These are phyloP conservation scores for Xerocomellus intermedius DNA, from an alignment of 768 basidiomycete species.

Conservation along the genomic window DNA sequence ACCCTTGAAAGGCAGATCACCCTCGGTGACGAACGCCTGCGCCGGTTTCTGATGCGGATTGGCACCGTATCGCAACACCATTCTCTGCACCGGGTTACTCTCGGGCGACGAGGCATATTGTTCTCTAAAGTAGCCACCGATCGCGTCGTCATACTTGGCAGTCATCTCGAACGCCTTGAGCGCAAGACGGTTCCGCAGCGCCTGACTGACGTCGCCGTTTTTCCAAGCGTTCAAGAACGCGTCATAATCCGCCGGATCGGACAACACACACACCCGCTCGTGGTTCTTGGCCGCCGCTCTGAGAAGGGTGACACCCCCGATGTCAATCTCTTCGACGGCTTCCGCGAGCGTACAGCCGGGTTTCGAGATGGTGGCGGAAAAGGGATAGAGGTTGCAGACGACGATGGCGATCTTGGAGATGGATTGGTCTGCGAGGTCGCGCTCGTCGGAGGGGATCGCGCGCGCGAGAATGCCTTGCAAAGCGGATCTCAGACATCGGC, in stretches of 20 bases:
- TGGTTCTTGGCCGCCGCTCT: conserved; percentile 99
- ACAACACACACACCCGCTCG: conserved; percentile 84
- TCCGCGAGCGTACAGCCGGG: conserved; percentile 87
- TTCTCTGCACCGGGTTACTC: conserved; percentile 73
- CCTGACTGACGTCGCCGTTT: conserved; percentile 70
- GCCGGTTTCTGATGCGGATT: conserved; percentile 99
- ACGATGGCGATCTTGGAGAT: conserved; percentile 96
- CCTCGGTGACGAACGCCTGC: conserved; percentile 88
- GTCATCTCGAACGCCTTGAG: conserved; percentile 98
- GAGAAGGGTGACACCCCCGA: conserved; percentile 96
- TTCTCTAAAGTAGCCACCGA: conserved; percentile 94
- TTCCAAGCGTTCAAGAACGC: conserved; percentile 79
- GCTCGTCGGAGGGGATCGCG: conserved; percentile 84
- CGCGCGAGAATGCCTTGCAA: conserved; percentile 87
- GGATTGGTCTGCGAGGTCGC: conserved; percentile 76
- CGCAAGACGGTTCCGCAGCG: conserved; percentile 74
- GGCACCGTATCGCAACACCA: conserved; percentile 89
- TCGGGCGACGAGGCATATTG: conserved; percentile 90
- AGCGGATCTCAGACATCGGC: conserved; percentile 3
- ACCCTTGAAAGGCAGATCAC: conserved; percentile 95
- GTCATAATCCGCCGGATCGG: conserved; percentile 84
- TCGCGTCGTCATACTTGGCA: conserved; percentile 91
- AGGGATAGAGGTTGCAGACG: conserved; percentile 99
- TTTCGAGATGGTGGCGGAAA: conserved; percentile 85
- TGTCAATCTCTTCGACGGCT: conserved; percentile 97